Percentiles rank a stretch among this genome's conserved stretches.
phyloP scores from a whole-genome alignment of 2,329 filamentous ascomycete genomes.

The Verticillium longisporum region DNA sequence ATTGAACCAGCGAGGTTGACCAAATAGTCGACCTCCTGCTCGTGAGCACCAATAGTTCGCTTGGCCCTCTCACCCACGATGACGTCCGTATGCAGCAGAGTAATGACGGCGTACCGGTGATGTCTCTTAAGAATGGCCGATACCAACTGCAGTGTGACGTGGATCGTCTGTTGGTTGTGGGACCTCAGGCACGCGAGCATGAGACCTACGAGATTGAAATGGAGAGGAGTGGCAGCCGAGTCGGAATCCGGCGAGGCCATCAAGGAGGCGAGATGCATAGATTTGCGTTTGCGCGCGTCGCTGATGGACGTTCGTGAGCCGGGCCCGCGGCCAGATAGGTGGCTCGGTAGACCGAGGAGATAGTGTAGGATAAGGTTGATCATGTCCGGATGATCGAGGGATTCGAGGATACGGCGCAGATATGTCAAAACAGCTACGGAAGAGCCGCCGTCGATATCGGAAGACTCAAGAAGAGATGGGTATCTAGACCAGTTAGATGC shows the following conservation, averaged over 20 bases:
- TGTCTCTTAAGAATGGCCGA: conserved; percentile 83
- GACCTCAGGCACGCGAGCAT: conserved; percentile 81
- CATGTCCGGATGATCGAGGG: conserved; percentile 87
- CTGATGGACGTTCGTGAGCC: conserved; percentile 48
- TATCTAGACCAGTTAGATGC: conserved; percentile 49
- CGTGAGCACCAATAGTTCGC: conserved; percentile 67
- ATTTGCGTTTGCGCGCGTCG: conserved; percentile 75
- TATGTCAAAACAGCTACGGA: conserved; percentile 95
- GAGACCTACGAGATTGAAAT: conserved; percentile 92
- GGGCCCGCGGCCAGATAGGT: conserved; percentile 26
- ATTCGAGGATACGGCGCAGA: conserved; percentile 81
- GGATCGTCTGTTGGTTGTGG: conserved; percentile 78
- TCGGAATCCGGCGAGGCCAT: conserved; percentile 65
- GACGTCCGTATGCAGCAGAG: conserved; percentile 62
- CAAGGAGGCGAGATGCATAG: conserved; percentile 77
- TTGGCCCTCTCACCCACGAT: conserved; percentile 45
- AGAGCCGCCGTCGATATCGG: conserved; percentile 92
- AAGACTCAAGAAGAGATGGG: conserved; percentile 91
- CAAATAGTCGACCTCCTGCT: conserved; percentile 67
- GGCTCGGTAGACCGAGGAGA: conserved; percentile 72
- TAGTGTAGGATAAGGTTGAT: conserved; percentile 92
- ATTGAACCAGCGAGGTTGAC: conserved; percentile 62
- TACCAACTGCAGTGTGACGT: conserved; percentile 80
- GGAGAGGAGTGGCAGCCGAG: conserved; percentile 65
- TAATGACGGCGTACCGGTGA: conserved; percentile 76